Evolutionary conservation across 306 rosid species (phyloP), one percentile per base, ranked within the genome.

Genomic region (Vigna unguiculata): DNA sequence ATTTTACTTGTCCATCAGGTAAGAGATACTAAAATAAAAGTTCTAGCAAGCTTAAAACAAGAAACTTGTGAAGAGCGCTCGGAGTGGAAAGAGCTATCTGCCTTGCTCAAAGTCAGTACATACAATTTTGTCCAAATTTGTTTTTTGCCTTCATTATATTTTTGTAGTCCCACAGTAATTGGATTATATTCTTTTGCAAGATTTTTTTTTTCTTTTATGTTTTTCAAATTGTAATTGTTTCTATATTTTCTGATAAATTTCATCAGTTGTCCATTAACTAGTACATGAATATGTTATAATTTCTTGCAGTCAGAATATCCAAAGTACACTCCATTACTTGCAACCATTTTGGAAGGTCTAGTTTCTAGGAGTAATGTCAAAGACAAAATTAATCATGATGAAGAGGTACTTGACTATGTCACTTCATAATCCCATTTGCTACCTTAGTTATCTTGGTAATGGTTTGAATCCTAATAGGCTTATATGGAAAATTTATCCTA

Each of bases 221-320:
- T 62, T 76, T 43, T 70, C 49, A 51, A 68, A 61, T 63, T 55
- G 4, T 77, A 53, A 24, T 54, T 66, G 5, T 20, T 57, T 24
- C 25, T 53, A 48, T 64, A 51, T 65, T 51, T 54, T 53, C 17
- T 46, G 19, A 16, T 49, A 22, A 58, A 47, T 16, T 45, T 74
- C 38, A 22, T 78, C 51, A 20, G 34, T 24, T 74, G 16, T 71
- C 61, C 57, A 16, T 72, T 41, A 57, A 41, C 22, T 71, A 41
- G 38, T 48, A 14, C 38, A 65, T 43, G 40, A 47, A 47, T 63
- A 64, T 77, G 64, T 53, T 71, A 43, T 83, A 41, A 65, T 83
- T 63, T 48, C 17, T 84, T 87, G 85, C 95, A 95, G 98, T 86
- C 83, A 19, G 98, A 95, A 84, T 92, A 95, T 83, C 93, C 98